Percentiles rank a stretch among this genome's conserved stretches.
Conservation (phyloP, 768 basidiomycete genomes). For the Fistulinella prunicolor region DNA sequence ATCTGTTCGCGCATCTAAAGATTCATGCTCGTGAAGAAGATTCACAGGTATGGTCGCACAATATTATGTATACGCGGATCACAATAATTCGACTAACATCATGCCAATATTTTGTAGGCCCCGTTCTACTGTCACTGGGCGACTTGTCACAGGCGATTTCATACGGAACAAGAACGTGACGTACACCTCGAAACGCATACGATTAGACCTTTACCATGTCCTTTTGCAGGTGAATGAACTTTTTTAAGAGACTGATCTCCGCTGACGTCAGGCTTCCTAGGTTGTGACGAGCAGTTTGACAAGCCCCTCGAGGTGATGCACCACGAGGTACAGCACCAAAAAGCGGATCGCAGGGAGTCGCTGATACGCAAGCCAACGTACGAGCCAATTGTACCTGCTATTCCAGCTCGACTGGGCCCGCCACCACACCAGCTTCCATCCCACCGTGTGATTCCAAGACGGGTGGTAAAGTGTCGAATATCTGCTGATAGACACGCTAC, state of each 20-base stretch:
- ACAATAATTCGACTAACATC: conserved; percentile 10
- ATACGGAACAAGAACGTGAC: conserved; percentile 34
- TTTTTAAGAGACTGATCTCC: background rate
- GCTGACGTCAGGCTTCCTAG: conserved; percentile 34
- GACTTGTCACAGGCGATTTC: conserved; percentile 47
- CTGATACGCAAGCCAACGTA: conserved; percentile 28
- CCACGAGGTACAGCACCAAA: conserved; percentile 41
- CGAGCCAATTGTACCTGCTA: conserved; percentile 32
- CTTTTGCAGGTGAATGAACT: conserved; percentile 40
- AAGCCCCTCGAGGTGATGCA: conserved; percentile 48
- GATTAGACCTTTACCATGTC: conserved; percentile 28
- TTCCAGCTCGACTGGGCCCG: conserved; percentile 32
- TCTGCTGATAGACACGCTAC: conserved; percentile 47
- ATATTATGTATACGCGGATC: background rate
- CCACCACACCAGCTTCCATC: conserved; percentile 47
- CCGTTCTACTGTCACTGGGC: conserved; percentile 54
- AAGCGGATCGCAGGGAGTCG: conserved; percentile 12
- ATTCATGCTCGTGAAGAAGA: conserved; percentile 34
- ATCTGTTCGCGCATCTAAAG: conserved; percentile 49
- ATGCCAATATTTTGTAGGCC: conserved; percentile 22
- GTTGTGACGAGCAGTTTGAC: conserved; percentile 50
- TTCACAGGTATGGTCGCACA: conserved; percentile 24
- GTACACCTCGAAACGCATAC: conserved; percentile 55
- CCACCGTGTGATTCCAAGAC: conserved; percentile 47
- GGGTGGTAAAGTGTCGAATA: conserved; percentile 45